A percentile compares a stretch with the other conserved stretches of the same genome.
Conservation (phyloP, 495 filamentous ascomycete species). For the Parachaetomium inaequale region DNA sequence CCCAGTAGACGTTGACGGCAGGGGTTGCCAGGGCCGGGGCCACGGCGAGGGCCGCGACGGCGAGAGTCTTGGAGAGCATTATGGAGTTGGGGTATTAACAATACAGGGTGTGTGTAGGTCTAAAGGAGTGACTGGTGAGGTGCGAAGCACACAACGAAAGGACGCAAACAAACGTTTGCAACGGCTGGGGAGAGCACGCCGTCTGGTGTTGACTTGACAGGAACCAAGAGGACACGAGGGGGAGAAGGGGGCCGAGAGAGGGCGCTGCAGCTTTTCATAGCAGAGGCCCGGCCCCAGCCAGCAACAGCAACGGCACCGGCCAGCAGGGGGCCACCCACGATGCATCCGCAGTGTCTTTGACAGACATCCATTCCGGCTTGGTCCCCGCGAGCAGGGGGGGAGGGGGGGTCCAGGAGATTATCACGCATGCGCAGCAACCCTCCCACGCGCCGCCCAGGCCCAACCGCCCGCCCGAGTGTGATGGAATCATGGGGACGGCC, state of each 20-base stretch:
- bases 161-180: conserved; percentile 47
- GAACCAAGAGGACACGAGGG: conserved; percentile 17
- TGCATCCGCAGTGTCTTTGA: conserved; percentile 1
- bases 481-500: not conserved
- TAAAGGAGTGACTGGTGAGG: conserved; percentile 33
- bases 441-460: not conserved
- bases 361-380: not conserved
- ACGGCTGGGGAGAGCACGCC: conserved; percentile 38
- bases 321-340: not conserved
- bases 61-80: conserved; percentile 37
- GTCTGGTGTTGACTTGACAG: conserved; percentile 36
- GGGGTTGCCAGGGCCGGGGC: conserved; percentile 29
- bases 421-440: not conserved
- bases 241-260: conserved; percentile 15
- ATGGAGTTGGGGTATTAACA: conserved; percentile 27
- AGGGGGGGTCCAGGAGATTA: conserved; percentile 6
- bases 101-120: conserved; percentile 20
- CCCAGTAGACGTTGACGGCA: conserved; percentile 38
- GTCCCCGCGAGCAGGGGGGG: not conserved
- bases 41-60: conserved; percentile 35
- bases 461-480: not conserved
- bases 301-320: not conserved
- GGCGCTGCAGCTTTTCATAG: conserved; percentile 23
- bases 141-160: conserved; percentile 40
- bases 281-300: not conserved